phyloP scores from a whole-genome alignment of 192 early-diverging fungal genomes.

The Piromyces finnis region DNA sequence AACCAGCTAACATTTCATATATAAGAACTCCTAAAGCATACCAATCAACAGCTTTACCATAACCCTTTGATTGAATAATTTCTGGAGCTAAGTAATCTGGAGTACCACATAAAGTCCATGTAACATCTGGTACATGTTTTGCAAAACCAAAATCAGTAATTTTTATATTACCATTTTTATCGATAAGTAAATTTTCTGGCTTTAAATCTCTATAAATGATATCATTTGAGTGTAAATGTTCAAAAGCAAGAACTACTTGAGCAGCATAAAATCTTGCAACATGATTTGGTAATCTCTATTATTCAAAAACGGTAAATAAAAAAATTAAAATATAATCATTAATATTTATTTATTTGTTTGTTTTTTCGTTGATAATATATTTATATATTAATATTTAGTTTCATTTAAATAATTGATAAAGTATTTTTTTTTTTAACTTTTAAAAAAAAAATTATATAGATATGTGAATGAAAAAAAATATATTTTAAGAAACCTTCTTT shows the following conservation, averaged over 20 bases:
- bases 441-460: too few species aligned
- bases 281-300: conserved; percentile 66
- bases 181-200: conserved; percentile 69
- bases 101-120: conserved; percentile 71
- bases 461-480: too few species aligned
- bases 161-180: conserved; percentile 57
- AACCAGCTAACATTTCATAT: conserved; percentile 88
- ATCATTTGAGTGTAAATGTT: conserved; percentile 64
- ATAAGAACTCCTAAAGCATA: conserved; percentile 85
- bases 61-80: conserved; percentile 86
- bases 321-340: too few species aligned
- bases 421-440: too few species aligned
- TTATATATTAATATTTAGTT: too few species aligned
- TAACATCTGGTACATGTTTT: conserved; percentile 60
- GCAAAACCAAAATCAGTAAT: conserved; percentile 83
- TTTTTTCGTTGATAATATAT: too few species aligned
- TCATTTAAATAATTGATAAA: too few species aligned
- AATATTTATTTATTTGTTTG: too few species aligned
- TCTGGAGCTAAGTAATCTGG: too few species aligned
- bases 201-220: conserved; percentile 86
- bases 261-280: conserved; percentile 80
- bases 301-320: not conserved
- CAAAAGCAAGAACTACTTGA: conserved; percentile 72
- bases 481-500: too few species aligned
- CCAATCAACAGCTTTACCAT: conserved; percentile 88